These are phyloP conservation scores for Beta vulgaris DNA, from an alignment of 148 eudicot genomes.

Conservation along the genomic window DNA sequence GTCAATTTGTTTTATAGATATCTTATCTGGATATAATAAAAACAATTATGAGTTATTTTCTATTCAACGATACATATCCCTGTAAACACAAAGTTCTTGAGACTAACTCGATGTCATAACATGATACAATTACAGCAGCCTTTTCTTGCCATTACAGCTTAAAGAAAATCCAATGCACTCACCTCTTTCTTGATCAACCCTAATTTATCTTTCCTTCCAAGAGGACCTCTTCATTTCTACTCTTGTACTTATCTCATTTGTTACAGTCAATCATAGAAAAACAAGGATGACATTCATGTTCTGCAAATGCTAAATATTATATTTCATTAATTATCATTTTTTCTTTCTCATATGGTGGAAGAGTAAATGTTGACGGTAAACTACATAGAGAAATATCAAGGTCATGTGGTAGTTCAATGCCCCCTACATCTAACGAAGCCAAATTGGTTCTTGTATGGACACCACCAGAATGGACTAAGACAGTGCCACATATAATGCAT, in stretches of 20 bases:
- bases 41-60: not conserved
- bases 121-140: not conserved
- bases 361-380: not conserved
- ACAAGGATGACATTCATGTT: not conserved
- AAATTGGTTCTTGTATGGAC: not conserved
- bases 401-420: not conserved
- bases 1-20: not conserved
- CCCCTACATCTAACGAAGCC: not conserved
- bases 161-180: not conserved
- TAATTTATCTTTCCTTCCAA: not conserved
- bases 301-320: not conserved
- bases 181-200: not conserved
- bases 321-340: not conserved
- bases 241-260: not conserved
- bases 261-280: not conserved
- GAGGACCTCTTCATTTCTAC: not conserved
- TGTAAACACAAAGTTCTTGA: not conserved
- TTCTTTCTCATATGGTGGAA: not conserved
- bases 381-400: not conserved
- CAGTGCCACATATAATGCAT: not conserved
- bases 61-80: not conserved
- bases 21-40: not conserved
- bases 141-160: not conserved
- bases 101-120: not conserved
- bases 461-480: not conserved